Evolutionary conservation across 768 basidiomycete genomes (phyloP), one percentile per base, ranked within the genome.

Genomic region (Termitomyces sp.): DNA sequence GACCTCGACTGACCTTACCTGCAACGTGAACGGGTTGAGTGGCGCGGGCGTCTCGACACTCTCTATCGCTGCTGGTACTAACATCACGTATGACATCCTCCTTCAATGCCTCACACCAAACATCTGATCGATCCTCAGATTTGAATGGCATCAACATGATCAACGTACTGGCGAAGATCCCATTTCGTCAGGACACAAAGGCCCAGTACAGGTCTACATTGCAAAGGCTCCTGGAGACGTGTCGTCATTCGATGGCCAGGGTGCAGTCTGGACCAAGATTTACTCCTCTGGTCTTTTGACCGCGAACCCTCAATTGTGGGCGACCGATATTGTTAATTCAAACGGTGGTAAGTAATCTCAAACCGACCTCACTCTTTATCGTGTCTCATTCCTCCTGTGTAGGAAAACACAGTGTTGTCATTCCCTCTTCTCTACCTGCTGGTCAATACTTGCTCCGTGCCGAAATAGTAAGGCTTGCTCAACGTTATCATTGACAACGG

Each of bases 81-180:
- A 70, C 44, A 73, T 82, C 62, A 71, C 76, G 72, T 76, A 67
- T n/a, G 66, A 54, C 46, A 16, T 42, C 1, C 14, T 45, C 45
- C 14, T 16, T 33, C 18, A 3, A 55, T 45, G 4, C 16, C 10
- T 22, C n/a, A 30, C 24, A n/a, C 14, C 46, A 58, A 26, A 12
- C 1, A 26, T 8, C 26, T 56, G 40, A 22, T 32, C 53, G n/a
- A 47, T 56, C 27, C 2, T 24, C 52, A 76, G 74, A n/a, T 77
- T 82, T 44, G 81, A 82, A 64, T 82, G 81, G 81, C 81, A 83
- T 62, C 81, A 82, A 63, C 80, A 82, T 55, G 80, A 64, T 8
- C 78, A 80, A 57, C 77, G 81, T 20, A 82, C 80, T 1, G 80
- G 81, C 36, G 81, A 82, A 63, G 80, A 81, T 61, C 68, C 80